Evolutionary conservation across 805 yeast species (phyloP), one percentile per base, ranked within the genome.

Genomic region (Sporopachydermia quercuum): DNA sequence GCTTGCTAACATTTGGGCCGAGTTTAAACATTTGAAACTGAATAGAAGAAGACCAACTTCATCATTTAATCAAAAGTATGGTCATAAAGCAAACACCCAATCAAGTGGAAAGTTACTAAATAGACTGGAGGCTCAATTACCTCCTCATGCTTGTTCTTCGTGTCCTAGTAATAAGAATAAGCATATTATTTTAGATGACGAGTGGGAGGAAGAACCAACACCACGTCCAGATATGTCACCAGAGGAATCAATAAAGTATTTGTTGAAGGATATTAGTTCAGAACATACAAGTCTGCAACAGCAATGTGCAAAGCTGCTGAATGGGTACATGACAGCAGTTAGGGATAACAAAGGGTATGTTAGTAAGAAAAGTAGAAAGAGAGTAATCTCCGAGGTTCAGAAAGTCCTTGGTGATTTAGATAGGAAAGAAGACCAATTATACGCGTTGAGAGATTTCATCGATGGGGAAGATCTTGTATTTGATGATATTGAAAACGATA

Each of bases 391-490:
- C 8, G 30, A 23, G n/a, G 30, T 23, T 8, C 30, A 23, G 30
- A 8, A n/a, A 8, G 30, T 23, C 13, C 30, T 23, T 23, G 30
- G 30, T 8, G 30, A 23, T 8, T 23, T 23, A 23, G 30, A 23
- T n/a, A 23, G 30, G 30, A 23, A 23, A 23, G 30, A 23, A 23
- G 30, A 23, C n/a, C 30, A 23, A n/a, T n/a, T 23, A 15, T 35
- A 35, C 15, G 37, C 17, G 3, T 16, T 35, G 37, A 15, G 17
- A 16, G 37, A 35, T 35, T 35, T 35, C 37, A 35, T 35, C n/a
- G 37, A 35, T 16, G 37, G 30, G 8, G 30, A 23, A n/a, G 30
- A 23, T 23, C 30, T 23, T n/a, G 30, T 23, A 23, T 23, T 23
- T n/a, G 13, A 8, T 8, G 30, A 23, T 8, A 23, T 8, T 23